These are phyloP conservation scores for Trichoderma endophyticum DNA, from an alignment of 2,329 filamentous ascomycete genomes.

Conservation along the genomic window DNA sequence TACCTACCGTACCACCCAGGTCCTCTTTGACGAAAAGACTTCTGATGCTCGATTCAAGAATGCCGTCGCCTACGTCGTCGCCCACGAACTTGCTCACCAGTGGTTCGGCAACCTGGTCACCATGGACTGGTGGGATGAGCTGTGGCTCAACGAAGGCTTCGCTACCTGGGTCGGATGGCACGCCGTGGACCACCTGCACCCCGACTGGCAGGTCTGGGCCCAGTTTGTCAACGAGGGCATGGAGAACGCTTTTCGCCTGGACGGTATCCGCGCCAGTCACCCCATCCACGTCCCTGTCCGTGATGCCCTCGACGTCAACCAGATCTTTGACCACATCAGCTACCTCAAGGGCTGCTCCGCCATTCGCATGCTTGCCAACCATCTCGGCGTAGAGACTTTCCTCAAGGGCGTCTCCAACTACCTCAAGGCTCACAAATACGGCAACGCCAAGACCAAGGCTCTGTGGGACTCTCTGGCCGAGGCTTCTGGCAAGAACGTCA, in stretches of 20 bases:
- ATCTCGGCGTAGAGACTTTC: slow-evolving; percentile 85
- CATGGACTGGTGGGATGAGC: slow-evolving; percentile 95
- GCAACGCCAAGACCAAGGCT: slow-evolving; percentile 86
- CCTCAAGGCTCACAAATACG: slow-evolving; percentile 81
- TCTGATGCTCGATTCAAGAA: slow-evolving; percentile 91
- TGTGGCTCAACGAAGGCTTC: slow-evolving; percentile 95
- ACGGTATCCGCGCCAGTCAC: slow-evolving; percentile 87
- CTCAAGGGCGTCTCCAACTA: slow-evolving; percentile 87
- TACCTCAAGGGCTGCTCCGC: slow-evolving; percentile 96
- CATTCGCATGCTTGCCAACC: slow-evolving; percentile 91
- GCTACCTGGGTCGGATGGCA: slow-evolving; percentile 98
- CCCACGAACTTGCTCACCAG: slow-evolving; percentile 95
- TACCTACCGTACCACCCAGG: slow-evolving; percentile 90
- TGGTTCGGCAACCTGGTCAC: slow-evolving; percentile 96
- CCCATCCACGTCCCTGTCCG: slow-evolving; percentile 93
- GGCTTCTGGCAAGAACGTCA: slow-evolving; percentile 83
- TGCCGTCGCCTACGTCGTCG: slow-evolving; percentile 91
- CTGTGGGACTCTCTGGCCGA: slow-evolving; percentile 86
- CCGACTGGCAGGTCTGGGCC: slow-evolving; percentile 96
- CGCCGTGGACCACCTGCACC: slow-evolving; percentile 85
- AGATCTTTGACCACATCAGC: slow-evolving; percentile 96
- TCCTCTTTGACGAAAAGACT: slow-evolving; percentile 91
- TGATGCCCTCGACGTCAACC: slow-evolving; percentile 92
- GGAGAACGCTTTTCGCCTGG: slow-evolving; percentile 85
- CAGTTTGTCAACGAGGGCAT: slow-evolving; percentile 96